Evolutionary conservation across 257 asterid species (phyloP).

Genomic region (Rubia yunnanensis): DNA sequence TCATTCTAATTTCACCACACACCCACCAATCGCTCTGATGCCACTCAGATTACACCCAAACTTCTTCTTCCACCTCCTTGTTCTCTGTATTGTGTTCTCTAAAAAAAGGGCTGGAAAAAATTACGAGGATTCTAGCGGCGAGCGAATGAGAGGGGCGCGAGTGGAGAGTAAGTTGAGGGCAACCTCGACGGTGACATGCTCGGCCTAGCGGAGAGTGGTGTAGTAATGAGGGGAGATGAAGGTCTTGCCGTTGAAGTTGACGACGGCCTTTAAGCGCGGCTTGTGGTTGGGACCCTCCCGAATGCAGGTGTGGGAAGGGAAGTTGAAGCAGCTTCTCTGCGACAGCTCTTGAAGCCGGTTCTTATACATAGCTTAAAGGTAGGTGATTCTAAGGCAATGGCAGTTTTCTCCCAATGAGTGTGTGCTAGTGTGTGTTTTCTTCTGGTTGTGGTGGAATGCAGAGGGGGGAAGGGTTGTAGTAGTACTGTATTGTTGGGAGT

Average conservation of each 20-base stretch:
- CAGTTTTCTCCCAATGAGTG: not conserved
- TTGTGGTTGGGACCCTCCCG: constrained; percentile 91
- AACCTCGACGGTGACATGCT: constrained; percentile 78
- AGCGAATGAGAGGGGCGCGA: constrained; percentile 53
- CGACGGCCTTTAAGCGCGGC: constrained; percentile 70
- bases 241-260: constrained; percentile 59
- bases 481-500: too few species aligned
- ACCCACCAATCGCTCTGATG: too few species aligned
- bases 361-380: constrained; percentile 39
- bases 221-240: constrained; percentile 53
- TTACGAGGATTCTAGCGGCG: constrained; percentile 64
- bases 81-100: too few species aligned
- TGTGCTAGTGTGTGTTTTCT: not conserved
- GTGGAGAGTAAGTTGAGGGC: constrained; percentile 54
- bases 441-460: too few species aligned
- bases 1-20: too few species aligned
- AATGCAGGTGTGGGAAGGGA: constrained; percentile 60
- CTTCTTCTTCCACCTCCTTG: too few species aligned
- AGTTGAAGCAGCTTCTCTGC: constrained; percentile 81
- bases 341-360: constrained; percentile 89
- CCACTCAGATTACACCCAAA: too few species aligned
- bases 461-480: too few species aligned
- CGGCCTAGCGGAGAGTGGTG: constrained; percentile 70
- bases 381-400: not conserved
- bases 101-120: not conserved